Conservation (phyloP, 2,329 filamentous ascomycete genomes). For the Curvularia sp. region DNA sequence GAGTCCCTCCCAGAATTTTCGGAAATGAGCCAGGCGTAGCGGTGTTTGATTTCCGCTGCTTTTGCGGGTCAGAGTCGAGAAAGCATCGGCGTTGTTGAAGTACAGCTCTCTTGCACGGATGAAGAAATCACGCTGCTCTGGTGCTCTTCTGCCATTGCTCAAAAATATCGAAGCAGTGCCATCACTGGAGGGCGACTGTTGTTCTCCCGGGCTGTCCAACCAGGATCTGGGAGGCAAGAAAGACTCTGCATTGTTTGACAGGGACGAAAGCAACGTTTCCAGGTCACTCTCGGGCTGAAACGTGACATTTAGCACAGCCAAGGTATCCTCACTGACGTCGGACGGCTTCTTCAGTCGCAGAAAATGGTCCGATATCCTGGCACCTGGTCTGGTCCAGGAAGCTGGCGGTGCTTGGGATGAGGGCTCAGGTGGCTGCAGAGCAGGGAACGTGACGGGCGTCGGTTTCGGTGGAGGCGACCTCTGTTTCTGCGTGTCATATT, state of each 20-base stretch:
- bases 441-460: constrained; percentile 61
- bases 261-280: constrained; percentile 49
- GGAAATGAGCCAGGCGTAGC: constrained; percentile 62
- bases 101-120: constrained; percentile 59
- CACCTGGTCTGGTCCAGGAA: constrained; percentile 48
- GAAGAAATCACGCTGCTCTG: constrained; percentile 59
- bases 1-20: constrained; percentile 67
- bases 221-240: constrained; percentile 52
- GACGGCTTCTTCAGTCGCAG: constrained; percentile 51
- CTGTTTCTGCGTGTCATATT: constrained; percentile 50
- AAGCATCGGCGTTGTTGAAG: constrained; percentile 64
- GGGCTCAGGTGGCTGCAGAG: constrained; percentile 51
- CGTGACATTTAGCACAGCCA: constrained; percentile 54
- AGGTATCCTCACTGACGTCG: constrained; percentile 51
- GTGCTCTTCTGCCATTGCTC: constrained; percentile 59
- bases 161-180: constrained; percentile 44
- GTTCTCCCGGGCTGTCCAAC: constrained; percentile 40
- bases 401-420: constrained; percentile 33
- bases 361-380: constrained; percentile 56
- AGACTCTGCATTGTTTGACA: constrained; percentile 44
- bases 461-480: constrained; percentile 59
- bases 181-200: constrained; percentile 32
- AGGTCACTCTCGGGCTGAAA: constrained; percentile 48
- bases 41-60: constrained; percentile 56
- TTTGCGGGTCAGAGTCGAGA: constrained; percentile 62